phyloP scores from a whole-genome alignment of 2,329 filamentous ascomycete genomes.

The Colletotrichum sp. region DNA sequence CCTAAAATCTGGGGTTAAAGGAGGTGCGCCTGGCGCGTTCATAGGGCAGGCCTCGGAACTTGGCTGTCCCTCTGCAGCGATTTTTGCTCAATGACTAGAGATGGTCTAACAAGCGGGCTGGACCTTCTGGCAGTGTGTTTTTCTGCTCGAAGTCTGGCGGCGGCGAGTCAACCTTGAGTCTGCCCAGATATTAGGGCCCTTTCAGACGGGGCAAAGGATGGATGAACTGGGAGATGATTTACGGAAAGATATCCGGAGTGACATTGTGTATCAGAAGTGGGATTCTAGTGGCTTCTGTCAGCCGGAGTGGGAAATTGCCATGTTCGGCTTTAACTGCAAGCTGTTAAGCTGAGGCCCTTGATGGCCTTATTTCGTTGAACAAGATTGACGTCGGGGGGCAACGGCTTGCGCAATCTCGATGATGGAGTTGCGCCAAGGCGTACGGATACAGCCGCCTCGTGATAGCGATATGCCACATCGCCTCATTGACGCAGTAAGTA shows the following conservation, averaged over 20 bases:
- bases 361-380: neutral
- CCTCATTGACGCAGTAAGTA: neutral
- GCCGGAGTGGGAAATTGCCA: neutral
- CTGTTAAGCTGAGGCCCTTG: neutral
- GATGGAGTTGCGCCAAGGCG: neutral
- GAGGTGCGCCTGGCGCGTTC: neutral
- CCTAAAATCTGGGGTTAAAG: constrained; percentile 2
- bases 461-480: neutral
- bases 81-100: neutral
- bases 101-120: neutral
- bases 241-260: neutral
- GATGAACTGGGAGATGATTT: neutral
- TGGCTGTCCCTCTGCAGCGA: neutral
- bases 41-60: neutral
- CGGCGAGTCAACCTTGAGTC: neutral
- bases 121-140: neutral
- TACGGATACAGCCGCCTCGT: neutral
- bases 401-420: neutral
- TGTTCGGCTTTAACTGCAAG: neutral
- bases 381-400: neutral
- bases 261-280: neutral
- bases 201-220: neutral
- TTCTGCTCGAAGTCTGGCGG: neutral
- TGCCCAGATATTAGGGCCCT: neutral
- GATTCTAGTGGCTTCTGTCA: neutral